These are phyloP conservation scores for Linnemannia hyalina DNA, from an alignment of 192 early-diverging fungal genomes.

Conservation along the genomic window DNA sequence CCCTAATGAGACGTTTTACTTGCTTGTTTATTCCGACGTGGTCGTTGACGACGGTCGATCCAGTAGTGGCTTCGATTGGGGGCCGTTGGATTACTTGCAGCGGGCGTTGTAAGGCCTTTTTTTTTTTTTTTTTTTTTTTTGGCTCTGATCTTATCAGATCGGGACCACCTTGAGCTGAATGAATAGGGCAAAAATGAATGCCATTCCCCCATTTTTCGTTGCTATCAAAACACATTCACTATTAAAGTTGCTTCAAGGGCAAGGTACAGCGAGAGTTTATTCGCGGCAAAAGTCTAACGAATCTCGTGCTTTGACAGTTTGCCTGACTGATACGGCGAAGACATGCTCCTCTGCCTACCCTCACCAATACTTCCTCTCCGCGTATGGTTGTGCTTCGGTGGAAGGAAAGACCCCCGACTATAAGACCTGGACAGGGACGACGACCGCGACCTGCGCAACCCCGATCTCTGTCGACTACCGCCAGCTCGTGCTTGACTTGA, in stretches of 20 bases:
- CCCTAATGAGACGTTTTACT: not conserved
- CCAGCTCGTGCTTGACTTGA: not conserved
- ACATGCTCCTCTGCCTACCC: not conserved
- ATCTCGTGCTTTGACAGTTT: not conserved
- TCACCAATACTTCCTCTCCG: conserved; percentile 10
- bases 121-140: no score
- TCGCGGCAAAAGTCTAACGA: not conserved
- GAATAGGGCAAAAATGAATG: no score
- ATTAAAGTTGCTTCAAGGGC: no score
- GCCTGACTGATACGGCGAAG: not conserved
- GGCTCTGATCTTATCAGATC: no score
- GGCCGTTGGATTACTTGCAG: no score
- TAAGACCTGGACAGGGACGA: conserved; percentile 31
- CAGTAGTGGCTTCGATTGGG: no score
- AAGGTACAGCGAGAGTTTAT: no score
- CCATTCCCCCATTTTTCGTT: no score
- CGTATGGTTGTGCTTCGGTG: conserved; percentile 3
- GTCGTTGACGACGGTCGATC: not conserved
- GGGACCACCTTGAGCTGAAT: no score
- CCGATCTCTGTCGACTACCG: conserved; percentile 6
- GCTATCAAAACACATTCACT: no score
- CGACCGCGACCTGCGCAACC: conserved; percentile 8
- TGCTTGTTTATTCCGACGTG: not conserved
- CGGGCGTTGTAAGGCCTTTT: no score
- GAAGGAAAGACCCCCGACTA: conserved; percentile 1